phyloP scores from a whole-genome alignment of 805 yeast genomes.

The Grigorovia transvaalensis region DNA sequence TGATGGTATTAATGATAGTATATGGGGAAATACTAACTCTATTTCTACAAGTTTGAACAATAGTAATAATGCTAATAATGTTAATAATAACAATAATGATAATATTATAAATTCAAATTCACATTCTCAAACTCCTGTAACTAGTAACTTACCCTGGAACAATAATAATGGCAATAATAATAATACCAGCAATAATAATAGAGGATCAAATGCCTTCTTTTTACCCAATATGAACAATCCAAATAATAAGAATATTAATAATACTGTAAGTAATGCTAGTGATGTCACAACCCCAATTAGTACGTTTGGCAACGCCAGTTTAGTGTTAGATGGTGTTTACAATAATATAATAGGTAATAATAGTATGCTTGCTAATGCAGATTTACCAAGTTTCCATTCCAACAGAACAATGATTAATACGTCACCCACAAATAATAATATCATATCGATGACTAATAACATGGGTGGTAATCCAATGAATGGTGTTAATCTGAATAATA shows the following conservation, averaged over 20 bases:
- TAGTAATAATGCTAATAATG: neutral
- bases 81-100: neutral
- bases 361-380: neutral
- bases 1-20: slow-evolving; percentile 27
- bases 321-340: neutral
- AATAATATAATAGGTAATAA: neutral
- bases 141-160: slow-evolving; percentile 3
- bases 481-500: neutral
- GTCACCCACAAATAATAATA: slow-evolving; percentile 1
- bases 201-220: slow-evolving; percentile 11
- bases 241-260: neutral
- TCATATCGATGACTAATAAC: neutral
- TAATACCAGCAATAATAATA: slow-evolving; percentile 1
- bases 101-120: neutral
- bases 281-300: neutral
- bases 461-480: neutral
- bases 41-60: neutral
- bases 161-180: neutral
- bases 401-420: neutral
- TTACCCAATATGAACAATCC: slow-evolving; percentile 2
- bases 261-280: neutral
- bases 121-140: neutral
- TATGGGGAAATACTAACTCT: slow-evolving; percentile 21
- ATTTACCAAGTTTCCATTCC: neutral
- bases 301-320: neutral